Percentiles rank a stretch among this genome's conserved stretches.
phyloP scores from a whole-genome alignment of 2,329 filamentous ascomycete genomes.

The Fusarium scirpi region DNA sequence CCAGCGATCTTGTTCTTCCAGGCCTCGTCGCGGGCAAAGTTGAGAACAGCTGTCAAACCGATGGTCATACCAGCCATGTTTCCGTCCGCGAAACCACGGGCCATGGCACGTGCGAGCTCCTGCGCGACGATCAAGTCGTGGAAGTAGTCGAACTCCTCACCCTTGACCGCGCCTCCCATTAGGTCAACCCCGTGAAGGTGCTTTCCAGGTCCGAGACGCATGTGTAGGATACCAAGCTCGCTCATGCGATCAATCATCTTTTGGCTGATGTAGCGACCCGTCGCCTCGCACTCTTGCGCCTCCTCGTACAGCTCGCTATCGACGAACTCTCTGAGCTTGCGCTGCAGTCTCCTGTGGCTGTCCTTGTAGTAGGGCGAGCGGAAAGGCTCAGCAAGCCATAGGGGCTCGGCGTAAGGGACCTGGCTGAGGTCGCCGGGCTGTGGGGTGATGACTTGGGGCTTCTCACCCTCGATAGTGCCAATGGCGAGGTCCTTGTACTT shows the following conservation, averaged over 20 bases:
- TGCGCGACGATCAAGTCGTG: slow-evolving; percentile 83
- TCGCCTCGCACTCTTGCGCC: slow-evolving; percentile 79
- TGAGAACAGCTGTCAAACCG: slow-evolving; percentile 80
- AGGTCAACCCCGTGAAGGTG: slow-evolving; percentile 80
- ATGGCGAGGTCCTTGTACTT: slow-evolving; percentile 82
- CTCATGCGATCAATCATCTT: slow-evolving; percentile 83
- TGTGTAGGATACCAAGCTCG: slow-evolving; percentile 78
- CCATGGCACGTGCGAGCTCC: slow-evolving; percentile 77
- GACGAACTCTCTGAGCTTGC: slow-evolving; percentile 78
- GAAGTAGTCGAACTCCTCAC: slow-evolving; percentile 88
- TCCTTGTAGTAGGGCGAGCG: slow-evolving; percentile 85
- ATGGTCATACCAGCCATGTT: slow-evolving; percentile 91
- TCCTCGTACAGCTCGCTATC: slow-evolving; percentile 79
- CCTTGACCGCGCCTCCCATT: slow-evolving; percentile 76
- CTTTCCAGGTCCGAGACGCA: slow-evolving; percentile 85
- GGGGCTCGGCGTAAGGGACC: slow-evolving; percentile 86
- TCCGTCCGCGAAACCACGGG: slow-evolving; percentile 86
- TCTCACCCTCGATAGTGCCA: slow-evolving; percentile 80
- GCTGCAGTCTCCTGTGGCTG: slow-evolving; percentile 75
- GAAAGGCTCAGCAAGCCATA: slow-evolving; percentile 84
- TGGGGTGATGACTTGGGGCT: slow-evolving; percentile 76
- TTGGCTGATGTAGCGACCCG: slow-evolving; percentile 77
- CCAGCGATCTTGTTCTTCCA: slow-evolving; percentile 75
- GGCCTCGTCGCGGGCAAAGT: slow-evolving; percentile 77
- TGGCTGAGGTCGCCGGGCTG: slow-evolving; percentile 77